A percentile compares a stretch with the other conserved stretches of the same genome.
Conservation (phyloP, 805 yeast species). For the Candida piceae region DNA sequence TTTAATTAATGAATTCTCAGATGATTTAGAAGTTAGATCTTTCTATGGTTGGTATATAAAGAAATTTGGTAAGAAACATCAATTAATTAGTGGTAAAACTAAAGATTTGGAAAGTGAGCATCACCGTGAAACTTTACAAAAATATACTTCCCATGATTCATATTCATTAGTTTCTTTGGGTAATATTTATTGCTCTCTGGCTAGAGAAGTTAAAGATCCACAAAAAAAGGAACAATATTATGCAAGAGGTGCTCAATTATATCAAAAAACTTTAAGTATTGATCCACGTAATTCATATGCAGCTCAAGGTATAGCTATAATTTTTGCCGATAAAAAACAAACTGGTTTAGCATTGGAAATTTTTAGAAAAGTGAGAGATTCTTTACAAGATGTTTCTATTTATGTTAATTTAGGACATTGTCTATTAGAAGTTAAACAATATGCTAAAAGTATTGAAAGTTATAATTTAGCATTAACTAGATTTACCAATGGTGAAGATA, state of each 20-base stretch:
- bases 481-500: slow-evolving; percentile 57
- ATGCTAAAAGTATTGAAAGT: slow-evolving; percentile 78
- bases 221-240: slow-evolving; percentile 67
- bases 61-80: slow-evolving; percentile 50
- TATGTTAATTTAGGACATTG: slow-evolving; percentile 88
- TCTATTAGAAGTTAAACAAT: slow-evolving; percentile 75
- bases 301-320: slow-evolving; percentile 95
- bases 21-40: slow-evolving; percentile 78
- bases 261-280: slow-evolving; percentile 77
- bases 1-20: slow-evolving; percentile 48
- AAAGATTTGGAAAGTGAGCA: slow-evolving; percentile 66
- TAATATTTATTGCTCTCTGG: slow-evolving; percentile 77
- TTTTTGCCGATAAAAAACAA: slow-evolving; percentile 81
- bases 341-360: slow-evolving; percentile 75
- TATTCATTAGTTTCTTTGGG: slow-evolving; percentile 90
- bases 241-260: slow-evolving; percentile 86
- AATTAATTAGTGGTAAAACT: slow-evolving; percentile 39
- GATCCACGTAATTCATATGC: slow-evolving; percentile 90
- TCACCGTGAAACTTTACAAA: slow-evolving; percentile 78
- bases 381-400: slow-evolving; percentile 77
- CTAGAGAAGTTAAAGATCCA: slow-evolving; percentile 64
- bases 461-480: slow-evolving; percentile 76
- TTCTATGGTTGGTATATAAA: slow-evolving; percentile 87
- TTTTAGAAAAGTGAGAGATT: slow-evolving; percentile 83
- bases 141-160: slow-evolving; percentile 79